These are phyloP conservation scores for Beauveria brongniartii DNA, from an alignment of 2,329 filamentous ascomycete species.

Conservation along the genomic window DNA sequence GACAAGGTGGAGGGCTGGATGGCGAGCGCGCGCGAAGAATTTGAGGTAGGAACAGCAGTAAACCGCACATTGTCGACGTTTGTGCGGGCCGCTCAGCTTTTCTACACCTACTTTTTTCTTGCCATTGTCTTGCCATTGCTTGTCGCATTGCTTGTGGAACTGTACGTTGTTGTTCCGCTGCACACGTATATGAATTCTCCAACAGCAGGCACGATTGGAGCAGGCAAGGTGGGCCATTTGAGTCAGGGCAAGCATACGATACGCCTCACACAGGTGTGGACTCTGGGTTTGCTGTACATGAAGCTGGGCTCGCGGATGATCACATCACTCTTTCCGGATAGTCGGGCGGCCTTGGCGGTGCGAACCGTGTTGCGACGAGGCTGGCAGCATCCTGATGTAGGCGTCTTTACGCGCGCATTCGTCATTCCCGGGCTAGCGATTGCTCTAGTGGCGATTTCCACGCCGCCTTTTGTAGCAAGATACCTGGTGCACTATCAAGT, in stretches of 20 bases:
- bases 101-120: slow-evolving; percentile 70
- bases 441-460: slow-evolving; percentile 52
- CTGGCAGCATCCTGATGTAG: slow-evolving; percentile 69
- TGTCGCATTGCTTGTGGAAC: slow-evolving; percentile 71
- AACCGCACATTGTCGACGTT: slow-evolving; percentile 21
- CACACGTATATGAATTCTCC: slow-evolving; percentile 63
- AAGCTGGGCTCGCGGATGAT: slow-evolving; percentile 68
- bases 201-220: slow-evolving; percentile 22
- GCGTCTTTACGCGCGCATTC: slow-evolving; percentile 75
- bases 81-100: slow-evolving; percentile 37
- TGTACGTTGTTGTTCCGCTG: slow-evolving; percentile 81
- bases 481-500: slow-evolving; percentile 21
- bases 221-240: slow-evolving; percentile 17
- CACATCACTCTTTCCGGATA: slow-evolving; percentile 57
- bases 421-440: slow-evolving; percentile 64
- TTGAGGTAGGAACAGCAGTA: slow-evolving; percentile 17
- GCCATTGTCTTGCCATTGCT: slow-evolving; percentile 74
- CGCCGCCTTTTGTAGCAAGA: slow-evolving; percentile 53
- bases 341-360: slow-evolving; percentile 66
- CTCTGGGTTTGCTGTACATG: slow-evolving; percentile 81
- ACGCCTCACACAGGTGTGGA: slow-evolving; percentile 89
- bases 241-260: slow-evolving; percentile 53
- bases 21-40: slow-evolving; percentile 15
- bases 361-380: slow-evolving; percentile 65
- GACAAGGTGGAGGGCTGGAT: slow-evolving; percentile 25